A percentile compares a stretch with the other conserved stretches of the same genome.
Evolutionary conservation across 2,329 filamentous ascomycete species (phyloP).

Genomic region (Aspergillus puulaauensis): DNA sequence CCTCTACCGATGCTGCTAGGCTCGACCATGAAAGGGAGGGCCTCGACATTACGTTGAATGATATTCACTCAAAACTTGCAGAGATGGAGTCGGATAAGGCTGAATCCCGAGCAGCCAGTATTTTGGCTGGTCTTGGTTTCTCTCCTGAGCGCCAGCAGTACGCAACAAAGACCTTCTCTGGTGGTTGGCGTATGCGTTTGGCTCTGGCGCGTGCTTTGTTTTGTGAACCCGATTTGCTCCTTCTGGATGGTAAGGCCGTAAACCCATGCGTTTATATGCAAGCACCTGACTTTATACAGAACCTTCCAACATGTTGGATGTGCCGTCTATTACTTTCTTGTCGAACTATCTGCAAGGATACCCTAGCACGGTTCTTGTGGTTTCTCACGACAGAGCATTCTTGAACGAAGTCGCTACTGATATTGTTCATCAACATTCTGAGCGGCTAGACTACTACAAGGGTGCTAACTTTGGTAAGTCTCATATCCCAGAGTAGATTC

Average conservation of each 20-base stretch:
- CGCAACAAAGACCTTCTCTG: constrained; percentile 96
- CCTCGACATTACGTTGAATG: constrained; percentile 83
- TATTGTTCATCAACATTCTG: constrained; percentile 97
- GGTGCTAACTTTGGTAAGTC: constrained; percentile 77
- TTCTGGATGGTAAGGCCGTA: constrained; percentile 67
- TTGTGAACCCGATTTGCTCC: constrained; percentile 91
- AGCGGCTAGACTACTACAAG: constrained; percentile 97
- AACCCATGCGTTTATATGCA: neutral
- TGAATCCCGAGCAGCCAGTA: constrained; percentile 90
- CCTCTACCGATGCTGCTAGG: constrained; percentile 80
- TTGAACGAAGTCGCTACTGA: constrained; percentile 99
- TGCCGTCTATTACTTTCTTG: constrained; percentile 98
- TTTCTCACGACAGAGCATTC: constrained; percentile 98
- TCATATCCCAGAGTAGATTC: neutral
- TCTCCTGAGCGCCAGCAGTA: constrained; percentile 88
- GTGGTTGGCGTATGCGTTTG: constrained; percentile 99
- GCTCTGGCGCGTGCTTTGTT: constrained; percentile 93
- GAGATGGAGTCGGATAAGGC: constrained; percentile 99
- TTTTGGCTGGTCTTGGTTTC: constrained; percentile 95
- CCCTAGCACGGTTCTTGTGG: constrained; percentile 90
- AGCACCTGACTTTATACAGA: constrained; percentile 52
- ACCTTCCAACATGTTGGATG: constrained; percentile 99
- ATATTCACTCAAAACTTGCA: constrained; percentile 85
- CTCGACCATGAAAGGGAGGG: constrained; percentile 87
- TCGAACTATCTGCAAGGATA: constrained; percentile 93